Evolutionary conservation across 129 eudicot genomes (phyloP), one percentile per base, ranked within the genome.

Genomic region (carrot (Daucus carota)): DNA sequence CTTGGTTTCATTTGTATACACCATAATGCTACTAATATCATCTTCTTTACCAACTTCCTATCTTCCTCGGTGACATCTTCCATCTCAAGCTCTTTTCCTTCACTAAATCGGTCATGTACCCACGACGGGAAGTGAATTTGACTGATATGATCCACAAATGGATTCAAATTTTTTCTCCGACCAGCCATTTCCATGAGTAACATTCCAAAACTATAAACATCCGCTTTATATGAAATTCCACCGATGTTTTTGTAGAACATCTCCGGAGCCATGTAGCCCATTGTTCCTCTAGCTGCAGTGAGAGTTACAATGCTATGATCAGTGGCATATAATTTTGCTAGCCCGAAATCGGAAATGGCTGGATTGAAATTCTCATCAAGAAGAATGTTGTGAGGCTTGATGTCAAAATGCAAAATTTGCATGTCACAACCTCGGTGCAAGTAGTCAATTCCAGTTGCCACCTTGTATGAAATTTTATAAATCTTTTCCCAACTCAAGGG

Each of bases 281-380:
- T 5, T 36, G 73, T 68, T 36, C 73, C 73, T 38, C 73, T 34
- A 17, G 43, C 73, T 68, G 43, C 73, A 31, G 73, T 68, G 41
- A 68, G 75, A 42, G 68, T 60, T 42, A 71, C 48, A 71, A 71
- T 71, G 46, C 50, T 71, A 40, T 71, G 54, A 71, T 71, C 75
- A 0, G 75, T 42, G 5, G 75, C 28, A 41, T 71, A 71, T 26
- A 71, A 10, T 42, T 42, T 71, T 2, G 54, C 75, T 2, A 71
- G 54, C 31, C 75, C 75, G 5, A 71, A 71, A 26, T 71, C 54
- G 0, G 73, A 68, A 29, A 68, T 20, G 2, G 5, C 17, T 18
- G 41, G 73, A 38, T 17, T 38, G 3, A 68, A 68, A 68, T 68
- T 22, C 28, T 34, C 22, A 18, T 68, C 73, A 52, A 52, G 62